Evolutionary conservation across 1,284 basidiomycete genomes (phyloP).

Genomic region (Fomitopsis palustris): DNA sequence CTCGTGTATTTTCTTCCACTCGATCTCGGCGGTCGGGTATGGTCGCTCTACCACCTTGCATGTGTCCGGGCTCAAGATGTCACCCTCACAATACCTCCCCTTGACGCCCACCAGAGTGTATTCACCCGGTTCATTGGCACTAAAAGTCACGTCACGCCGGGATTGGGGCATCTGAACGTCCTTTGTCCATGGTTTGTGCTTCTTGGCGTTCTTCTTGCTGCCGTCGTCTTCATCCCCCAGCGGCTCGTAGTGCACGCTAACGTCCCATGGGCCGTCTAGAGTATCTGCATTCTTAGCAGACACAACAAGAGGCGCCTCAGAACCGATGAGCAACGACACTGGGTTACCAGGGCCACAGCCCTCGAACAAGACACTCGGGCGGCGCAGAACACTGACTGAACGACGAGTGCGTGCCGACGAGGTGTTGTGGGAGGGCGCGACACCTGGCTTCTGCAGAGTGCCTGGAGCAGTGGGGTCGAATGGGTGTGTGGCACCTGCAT

Average conservation of each 20-base stretch:
- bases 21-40: conserved; percentile 76
- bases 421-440: conserved; percentile 4
- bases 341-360: conserved; percentile 73
- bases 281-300: conserved; percentile 48
- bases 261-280: conserved; percentile 65
- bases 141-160: conserved; percentile 47
- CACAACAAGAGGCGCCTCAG: conserved; percentile 52
- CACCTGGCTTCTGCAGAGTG: neutral
- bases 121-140: conserved; percentile 67
- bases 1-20: conserved; percentile 90
- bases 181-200: conserved; percentile 58
- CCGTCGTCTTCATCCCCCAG: conserved; percentile 32
- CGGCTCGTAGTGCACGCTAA: conserved; percentile 61
- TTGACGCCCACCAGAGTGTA: conserved; percentile 75
- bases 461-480: neutral
- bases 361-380: conserved; percentile 73
- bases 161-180: conserved; percentile 48
- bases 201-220: conserved; percentile 29
- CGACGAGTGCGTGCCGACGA: conserved; percentile 41
- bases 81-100: conserved; percentile 78
- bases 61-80: conserved; percentile 76
- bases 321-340: conserved; percentile 71
- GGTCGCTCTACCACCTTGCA: conserved; percentile 77
- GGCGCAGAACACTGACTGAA: conserved; percentile 72
- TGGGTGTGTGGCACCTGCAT: conserved; percentile 30